These are phyloP conservation scores for Lignosus rhinocerotis DNA, from an alignment of 1,284 basidiomycete genomes.

Conservation along the genomic window DNA sequence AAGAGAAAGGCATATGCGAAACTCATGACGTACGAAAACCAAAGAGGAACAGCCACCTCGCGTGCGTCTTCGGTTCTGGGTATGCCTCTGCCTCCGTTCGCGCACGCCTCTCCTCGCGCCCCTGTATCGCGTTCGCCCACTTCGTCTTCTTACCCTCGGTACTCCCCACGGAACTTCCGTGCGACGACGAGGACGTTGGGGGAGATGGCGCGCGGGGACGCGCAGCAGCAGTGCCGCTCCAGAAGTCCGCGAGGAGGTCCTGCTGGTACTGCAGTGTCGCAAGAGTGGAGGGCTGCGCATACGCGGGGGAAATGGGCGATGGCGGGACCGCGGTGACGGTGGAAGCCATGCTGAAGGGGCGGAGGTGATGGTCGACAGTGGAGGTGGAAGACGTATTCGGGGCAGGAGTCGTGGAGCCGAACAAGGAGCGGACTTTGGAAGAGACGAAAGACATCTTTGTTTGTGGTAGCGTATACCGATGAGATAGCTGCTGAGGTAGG, in stretches of 20 bases:
- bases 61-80: constrained; percentile 16
- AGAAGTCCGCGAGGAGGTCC: constrained; percentile 21
- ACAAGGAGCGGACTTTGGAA: neutral
- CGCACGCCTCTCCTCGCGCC: neutral
- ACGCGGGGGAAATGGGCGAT: neutral
- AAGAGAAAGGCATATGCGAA: neutral
- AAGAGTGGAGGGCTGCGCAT: constrained; percentile 8
- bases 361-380: neutral
- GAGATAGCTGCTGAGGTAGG: neutral
- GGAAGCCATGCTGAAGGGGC: neutral
- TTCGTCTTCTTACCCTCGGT: neutral
- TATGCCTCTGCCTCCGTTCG: neutral
- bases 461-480: neutral
- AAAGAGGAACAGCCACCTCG: constrained; percentile 13
- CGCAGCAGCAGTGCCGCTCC: constrained; percentile 12
- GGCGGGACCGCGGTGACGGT: neutral
- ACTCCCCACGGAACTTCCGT: neutral
- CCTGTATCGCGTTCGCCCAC: constrained; percentile 5
- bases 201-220: neutral
- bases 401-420: neutral
- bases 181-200: constrained; percentile 3
- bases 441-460: neutral
- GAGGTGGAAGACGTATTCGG: neutral
- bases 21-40: constrained; percentile 18
- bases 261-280: constrained; percentile 14